Conservation (phyloP, 164 flowering plant genomes). For the Magnolia sinica region DNA sequence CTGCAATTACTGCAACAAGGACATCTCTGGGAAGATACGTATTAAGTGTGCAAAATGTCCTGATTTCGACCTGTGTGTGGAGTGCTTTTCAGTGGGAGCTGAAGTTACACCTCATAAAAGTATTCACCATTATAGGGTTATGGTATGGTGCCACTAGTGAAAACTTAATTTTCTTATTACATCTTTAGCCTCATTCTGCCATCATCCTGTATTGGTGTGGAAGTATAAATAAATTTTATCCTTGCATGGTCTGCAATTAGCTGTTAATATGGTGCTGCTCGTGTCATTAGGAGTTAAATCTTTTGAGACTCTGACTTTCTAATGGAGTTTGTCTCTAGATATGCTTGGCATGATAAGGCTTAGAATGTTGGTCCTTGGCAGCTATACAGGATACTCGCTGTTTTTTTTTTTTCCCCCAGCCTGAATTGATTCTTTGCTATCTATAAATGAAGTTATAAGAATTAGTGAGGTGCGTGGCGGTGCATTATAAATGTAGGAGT, state of each 20-base stretch:
- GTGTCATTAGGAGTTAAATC: neutral
- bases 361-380: neutral
- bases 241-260: neutral
- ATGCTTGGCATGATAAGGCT: neutral
- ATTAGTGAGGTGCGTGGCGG: too few relatives aligned
- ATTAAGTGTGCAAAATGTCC: constrained; percentile 72
- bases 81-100: constrained; percentile 90
- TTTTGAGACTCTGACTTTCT: neutral
- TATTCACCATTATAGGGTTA: constrained; percentile 84
- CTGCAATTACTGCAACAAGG: constrained; percentile 83
- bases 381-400: neutral
- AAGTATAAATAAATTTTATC: neutral
- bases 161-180: neutral
- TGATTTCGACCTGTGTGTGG: constrained; percentile 86
- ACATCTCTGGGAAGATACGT: constrained; percentile 70
- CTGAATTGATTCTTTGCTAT: too few relatives aligned
- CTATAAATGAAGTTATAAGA: too few relatives aligned
- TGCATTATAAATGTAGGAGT: too few relatives aligned
- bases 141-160: constrained; percentile 46
- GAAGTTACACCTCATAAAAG: constrained; percentile 82
- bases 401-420: too few relatives aligned
- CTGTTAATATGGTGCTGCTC: neutral
- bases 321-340: neutral
- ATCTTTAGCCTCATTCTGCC: neutral
- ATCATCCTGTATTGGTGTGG: neutral